Evolutionary conservation across 345 rosid species (phyloP).

Genomic region (Abelmoschus esculentus): DNA sequence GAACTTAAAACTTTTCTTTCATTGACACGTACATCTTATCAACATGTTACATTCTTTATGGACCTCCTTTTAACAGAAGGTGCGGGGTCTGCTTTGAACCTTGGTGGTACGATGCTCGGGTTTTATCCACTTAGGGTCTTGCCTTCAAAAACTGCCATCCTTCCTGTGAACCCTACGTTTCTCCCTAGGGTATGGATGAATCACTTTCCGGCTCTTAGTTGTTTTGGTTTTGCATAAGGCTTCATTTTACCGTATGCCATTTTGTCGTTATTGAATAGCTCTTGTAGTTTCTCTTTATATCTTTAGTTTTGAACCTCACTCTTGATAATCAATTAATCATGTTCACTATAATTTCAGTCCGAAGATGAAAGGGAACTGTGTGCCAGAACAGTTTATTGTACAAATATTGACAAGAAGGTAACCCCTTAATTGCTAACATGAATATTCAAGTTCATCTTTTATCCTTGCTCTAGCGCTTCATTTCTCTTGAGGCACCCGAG

Average conservation of each 20-base stretch:
- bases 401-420: conserved; percentile 88
- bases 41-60: conserved; percentile 4
- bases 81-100: conserved; percentile 62
- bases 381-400: conserved; percentile 82
- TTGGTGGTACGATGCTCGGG: conserved; percentile 82
- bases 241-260: conserved; percentile 5
- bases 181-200: conserved; percentile 61
- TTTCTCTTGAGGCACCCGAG: not conserved
- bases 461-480: no score
- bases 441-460: not conserved
- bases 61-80: conserved; percentile 46
- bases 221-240: conserved; percentile 1
- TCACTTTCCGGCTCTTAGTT: conserved; percentile 2
- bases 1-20: not conserved
- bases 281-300: conserved; percentile 1
- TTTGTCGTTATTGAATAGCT: not conserved
- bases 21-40: not conserved
- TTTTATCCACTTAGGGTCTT: conserved; percentile 80
- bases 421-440: not conserved
- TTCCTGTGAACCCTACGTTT: conserved; percentile 87
- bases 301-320: conserved; percentile 1
- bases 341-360: conserved; percentile 45
- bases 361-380: conserved; percentile 96
- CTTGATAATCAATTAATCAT: not conserved
- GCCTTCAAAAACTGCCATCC: conserved; percentile 92